phyloP scores from a whole-genome alignment of 257 asterid genomes.

The Pogostemon cablin region DNA sequence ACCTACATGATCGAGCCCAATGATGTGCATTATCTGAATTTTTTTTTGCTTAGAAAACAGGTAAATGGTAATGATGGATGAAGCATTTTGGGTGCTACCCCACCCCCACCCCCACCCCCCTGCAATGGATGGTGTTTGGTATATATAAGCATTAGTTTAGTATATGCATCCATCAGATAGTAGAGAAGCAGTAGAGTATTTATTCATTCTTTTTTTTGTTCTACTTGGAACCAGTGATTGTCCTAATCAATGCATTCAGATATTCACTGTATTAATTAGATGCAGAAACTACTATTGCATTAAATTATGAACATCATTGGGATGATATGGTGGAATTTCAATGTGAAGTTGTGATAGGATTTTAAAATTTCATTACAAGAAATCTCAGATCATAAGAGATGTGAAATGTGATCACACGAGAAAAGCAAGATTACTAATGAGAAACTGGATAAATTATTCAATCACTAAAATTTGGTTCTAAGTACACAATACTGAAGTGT shows the following conservation, averaged over 20 bases:
- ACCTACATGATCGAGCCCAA: constrained; percentile 44
- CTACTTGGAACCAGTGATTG: constrained; percentile 20
- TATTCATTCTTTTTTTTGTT: constrained; percentile 34
- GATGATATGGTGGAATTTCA: too few species aligned
- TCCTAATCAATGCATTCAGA: background rate
- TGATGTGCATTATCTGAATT: constrained; percentile 20
- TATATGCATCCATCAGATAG: constrained; percentile 21
- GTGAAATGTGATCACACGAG: background rate
- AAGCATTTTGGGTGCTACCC: too few species aligned
- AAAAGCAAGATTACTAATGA: background rate
- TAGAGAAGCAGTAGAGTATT: constrained; percentile 33
- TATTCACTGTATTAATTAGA: too few species aligned
- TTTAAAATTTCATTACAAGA: background rate
- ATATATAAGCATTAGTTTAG: constrained; percentile 16
- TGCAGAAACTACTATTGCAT: too few species aligned
- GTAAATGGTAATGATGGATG: background rate
- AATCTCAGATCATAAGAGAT: background rate
- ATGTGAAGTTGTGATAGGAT: too few species aligned
- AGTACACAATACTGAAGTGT: background rate
- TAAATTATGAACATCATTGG: too few species aligned
- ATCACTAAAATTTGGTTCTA: background rate
- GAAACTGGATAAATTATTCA: constrained; percentile 2
- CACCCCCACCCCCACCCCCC: too few species aligned
- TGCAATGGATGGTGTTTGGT: background rate
- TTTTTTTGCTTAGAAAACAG: constrained; percentile 29